phyloP scores from a whole-genome alignment of 495 filamentous ascomycete species.

The Daldinia childiae region DNA sequence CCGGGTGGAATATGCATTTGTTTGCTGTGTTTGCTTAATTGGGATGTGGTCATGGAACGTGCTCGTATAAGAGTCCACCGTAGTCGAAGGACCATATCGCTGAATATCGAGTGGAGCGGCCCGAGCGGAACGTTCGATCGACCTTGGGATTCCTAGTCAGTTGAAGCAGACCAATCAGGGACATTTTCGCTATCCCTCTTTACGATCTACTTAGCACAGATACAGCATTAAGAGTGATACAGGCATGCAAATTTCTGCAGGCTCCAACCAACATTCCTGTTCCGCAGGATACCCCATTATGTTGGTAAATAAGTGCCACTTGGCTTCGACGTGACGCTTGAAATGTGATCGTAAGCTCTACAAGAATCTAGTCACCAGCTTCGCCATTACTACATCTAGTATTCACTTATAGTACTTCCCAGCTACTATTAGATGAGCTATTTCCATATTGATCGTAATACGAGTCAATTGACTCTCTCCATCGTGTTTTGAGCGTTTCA shows the following conservation, averaged over 20 bases:
- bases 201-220: not conserved
- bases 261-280: not conserved
- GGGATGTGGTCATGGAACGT: not conserved
- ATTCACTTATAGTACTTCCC: not conserved
- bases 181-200: not conserved
- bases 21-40: not conserved
- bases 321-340: not conserved
- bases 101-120: not conserved
- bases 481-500: not conserved
- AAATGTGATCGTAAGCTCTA: not conserved
- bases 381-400: not conserved
- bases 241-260: not conserved
- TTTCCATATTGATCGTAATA: not conserved
- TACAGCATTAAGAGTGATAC: not conserved
- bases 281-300: no score
- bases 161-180: not conserved
- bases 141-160: not conserved
- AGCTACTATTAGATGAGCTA: not conserved
- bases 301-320: not conserved
- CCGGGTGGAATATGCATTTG: not conserved
- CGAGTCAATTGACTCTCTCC: not conserved
- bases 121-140: not conserved
- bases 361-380: not conserved
- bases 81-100: not conserved
- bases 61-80: not conserved